Evolutionary conservation across 2,329 filamentous ascomycete species (phyloP), one percentile per base, ranked within the genome.

Genomic region (Aspergillus sp.): DNA sequence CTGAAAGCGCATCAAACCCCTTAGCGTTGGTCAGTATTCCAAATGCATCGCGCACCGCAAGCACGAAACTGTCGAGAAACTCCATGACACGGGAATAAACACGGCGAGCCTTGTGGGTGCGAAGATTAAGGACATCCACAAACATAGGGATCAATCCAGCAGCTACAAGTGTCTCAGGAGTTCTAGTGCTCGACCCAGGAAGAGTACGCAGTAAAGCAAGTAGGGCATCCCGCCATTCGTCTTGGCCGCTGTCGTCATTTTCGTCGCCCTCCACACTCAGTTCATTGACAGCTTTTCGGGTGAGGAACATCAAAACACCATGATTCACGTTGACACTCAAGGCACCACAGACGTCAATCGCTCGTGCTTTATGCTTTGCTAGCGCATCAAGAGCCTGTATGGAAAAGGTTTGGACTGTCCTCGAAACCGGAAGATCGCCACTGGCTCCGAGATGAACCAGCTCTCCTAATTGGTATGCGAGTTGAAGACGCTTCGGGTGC

Each of bases 281-380:
- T 62, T 92, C 90, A 17, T 89, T 88, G 57, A 98, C 90, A 9
- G 92, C 90, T 74, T 96, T 97, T 56, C 93, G 86, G 50, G 96
- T 89, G 64, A 97, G 85, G 69, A 97, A 98, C 64, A 98, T 89
- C 45, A 99, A 82, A 30, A 98, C 89, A 13, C 95, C 96, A 67
- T 99, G 96, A 67, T 96, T 98, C 39, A 98, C 93, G 66, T 93
- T 96, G 54, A 96, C 91, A 68, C 92, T 96, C 42, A 99, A 80
- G n/a, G 95, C 92, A 42, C 91, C 87, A 62, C 92, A 87, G 22
- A 99, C 89, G 71, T 99, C 95, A 34, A 86, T 80, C 30, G 88
- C 85, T 69, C 91, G 93, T 56, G 83, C 79, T 66, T 89, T 88
- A 70, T 91, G 91, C 69, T 86, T 89, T 6, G 90, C 86, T 56